Evolutionary conservation across 768 basidiomycete genomes (phyloP), one percentile per base, ranked within the genome.

Genomic region (Saitozyma sp.): DNA sequence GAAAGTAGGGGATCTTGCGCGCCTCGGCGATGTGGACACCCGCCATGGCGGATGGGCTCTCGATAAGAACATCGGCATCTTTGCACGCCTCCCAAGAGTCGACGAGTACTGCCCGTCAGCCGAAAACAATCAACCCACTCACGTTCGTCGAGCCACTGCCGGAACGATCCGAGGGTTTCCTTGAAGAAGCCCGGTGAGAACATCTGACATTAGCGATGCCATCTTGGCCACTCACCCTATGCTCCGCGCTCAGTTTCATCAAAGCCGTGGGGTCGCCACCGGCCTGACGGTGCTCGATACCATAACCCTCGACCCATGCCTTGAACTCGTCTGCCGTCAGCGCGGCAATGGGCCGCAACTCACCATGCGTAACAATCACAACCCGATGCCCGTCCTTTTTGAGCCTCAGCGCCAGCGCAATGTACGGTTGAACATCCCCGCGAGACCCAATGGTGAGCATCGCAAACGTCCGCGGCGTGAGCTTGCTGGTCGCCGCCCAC

Each of bases 11-110:
- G 51, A 88, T 87, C 49, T 82, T 80, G 14, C 88, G 79, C 4
- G 85, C 86, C 76, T 89, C 88, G 9, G 88, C 86, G 62, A 89
- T 87, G 73, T 89, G 88, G 3, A 88, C 84, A 48, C 88, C 87
- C 5, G 86, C 84, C 86, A 88, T 87, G 1, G 86, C 85, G 3
- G 86, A 87, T 0, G 87, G 87, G 50, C 84, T 85, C 71, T 89
- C 87, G 50, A 88, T 81, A 9, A 89, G 76, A 2, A 88, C 84
- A 65, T 88, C 86, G 9, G 87, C 86, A 61, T 85, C 87, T 61
- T 84, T 79, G 64, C 87, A 88, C 9, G 84, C 84, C 39, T 82
- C 79, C 86, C 86, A 89, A 9, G 87, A 80, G 66, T 88, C 86
- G 38, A 82, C 54, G 10, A 88, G 81, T 19, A 87, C 86, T 87